phyloP scores from a whole-genome alignment of 1,284 basidiomycete genomes.

The Pholiota adiposa region DNA sequence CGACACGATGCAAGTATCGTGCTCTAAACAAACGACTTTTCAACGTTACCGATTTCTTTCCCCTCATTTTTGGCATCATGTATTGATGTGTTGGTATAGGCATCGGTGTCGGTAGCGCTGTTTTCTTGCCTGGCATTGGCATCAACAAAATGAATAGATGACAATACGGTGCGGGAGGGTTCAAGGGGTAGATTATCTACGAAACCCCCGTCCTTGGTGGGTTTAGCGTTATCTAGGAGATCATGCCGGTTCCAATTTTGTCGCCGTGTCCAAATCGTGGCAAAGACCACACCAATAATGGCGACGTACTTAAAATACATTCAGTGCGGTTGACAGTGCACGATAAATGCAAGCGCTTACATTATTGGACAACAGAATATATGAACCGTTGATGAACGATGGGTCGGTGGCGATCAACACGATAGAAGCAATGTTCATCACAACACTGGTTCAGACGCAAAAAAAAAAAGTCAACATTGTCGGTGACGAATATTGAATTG shows the following conservation, averaged over 20 bases:
- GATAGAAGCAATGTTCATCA: slow-evolving; percentile 33
- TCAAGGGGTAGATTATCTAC: not conserved
- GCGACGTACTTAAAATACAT: slow-evolving; percentile 32
- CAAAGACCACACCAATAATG: slow-evolving; percentile 42
- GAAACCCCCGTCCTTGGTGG: not conserved
- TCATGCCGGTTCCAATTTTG: slow-evolving; percentile 14
- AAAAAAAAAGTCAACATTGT: not conserved
- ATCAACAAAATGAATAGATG: not conserved
- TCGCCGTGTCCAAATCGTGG: slow-evolving; percentile 37
- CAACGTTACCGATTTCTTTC: not conserved
- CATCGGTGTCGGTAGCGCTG: not conserved
- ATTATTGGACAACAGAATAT: slow-evolving; percentile 14
- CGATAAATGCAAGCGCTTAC: slow-evolving; percentile 15
- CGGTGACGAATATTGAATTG: not conserved
- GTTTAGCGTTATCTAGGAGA: not conserved
- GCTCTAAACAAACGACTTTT: not conserved
- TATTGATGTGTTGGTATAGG: no score
- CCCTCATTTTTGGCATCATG: not conserved
- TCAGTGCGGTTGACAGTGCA: not conserved
- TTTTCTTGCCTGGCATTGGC: not conserved
- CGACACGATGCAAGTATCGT: not conserved
- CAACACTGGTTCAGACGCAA: slow-evolving; percentile 11
- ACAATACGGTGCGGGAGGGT: not conserved
- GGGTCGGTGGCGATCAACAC: slow-evolving; percentile 29
- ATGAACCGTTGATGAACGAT: slow-evolving; percentile 11